Evolutionary conservation across 352 stramenopile species (phyloP), one percentile per base, ranked within the genome.

Genomic region (Peronospora destructor): DNA sequence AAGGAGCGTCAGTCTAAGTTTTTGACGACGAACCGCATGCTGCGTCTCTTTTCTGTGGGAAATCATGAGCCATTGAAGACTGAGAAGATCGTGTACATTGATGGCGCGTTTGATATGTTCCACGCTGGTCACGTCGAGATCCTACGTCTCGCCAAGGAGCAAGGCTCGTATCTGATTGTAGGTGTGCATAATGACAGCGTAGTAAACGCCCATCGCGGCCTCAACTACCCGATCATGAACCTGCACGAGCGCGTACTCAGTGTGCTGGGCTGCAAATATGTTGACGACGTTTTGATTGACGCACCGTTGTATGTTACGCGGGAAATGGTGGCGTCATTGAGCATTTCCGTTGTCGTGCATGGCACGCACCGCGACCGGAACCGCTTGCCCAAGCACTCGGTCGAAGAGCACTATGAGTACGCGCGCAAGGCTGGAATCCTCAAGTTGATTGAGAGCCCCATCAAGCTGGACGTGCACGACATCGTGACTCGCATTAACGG

Each of bases 21-120:
- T 73, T 73, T 98, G 36, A 98, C 94, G 26, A 98, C 94, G 2
- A 97, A 94, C 69, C 84, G 86, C 61, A 95, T 98, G 86, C 64
- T 98, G 29, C 84, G 91, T 9, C 71, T 97, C 45, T 96, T 95
- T 45, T 94, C 87, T 6, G 81, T 79, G 33, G 88, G 84, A 51
- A 87, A 92, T 63, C 79, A 87, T 50, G 79, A 91, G 57, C 94
- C 96, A 3, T 77, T 73, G 49, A 85, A 87, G 49, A 76, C 68
- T 33, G 95, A 96, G 71, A 84, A 75, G 37, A 78, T 99, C 21
- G 93, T 99, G 58, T 99, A 99, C 73, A 97, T 99, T 51, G 94
- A 98, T 71, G 96, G 96, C 44, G 84, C 88, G 16, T 99, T 95
- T 71, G 96, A 99, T 71, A 97, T 99, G 87, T 99, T 99, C 76